phyloP scores from a whole-genome alignment of 176 grass and related monocot species.

The Oryza nivara region DNA sequence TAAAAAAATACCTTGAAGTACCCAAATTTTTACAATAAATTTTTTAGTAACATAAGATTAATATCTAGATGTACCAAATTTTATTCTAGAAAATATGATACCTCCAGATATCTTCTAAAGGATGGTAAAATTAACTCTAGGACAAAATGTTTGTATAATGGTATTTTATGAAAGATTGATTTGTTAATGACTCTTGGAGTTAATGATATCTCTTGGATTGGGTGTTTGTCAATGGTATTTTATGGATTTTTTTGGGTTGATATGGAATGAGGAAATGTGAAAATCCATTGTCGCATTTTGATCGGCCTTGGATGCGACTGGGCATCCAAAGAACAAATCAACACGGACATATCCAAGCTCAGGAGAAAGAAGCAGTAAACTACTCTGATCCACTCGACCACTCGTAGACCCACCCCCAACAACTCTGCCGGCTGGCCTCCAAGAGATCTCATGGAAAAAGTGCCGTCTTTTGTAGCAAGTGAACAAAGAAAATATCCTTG shows the following conservation, averaged over 20 bases:
- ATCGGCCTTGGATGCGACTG: conserved; percentile 19
- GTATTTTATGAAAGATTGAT: too few relatives aligned
- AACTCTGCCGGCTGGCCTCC: background rate
- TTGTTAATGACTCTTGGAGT: too few relatives aligned
- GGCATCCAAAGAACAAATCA: conserved; percentile 33
- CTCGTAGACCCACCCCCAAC: background rate
- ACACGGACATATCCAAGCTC: background rate
- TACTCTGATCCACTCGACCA: background rate
- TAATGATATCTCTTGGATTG: too few relatives aligned
- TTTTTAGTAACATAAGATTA: too few relatives aligned
- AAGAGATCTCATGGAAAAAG: conserved; percentile 6
- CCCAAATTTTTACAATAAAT: too few relatives aligned
- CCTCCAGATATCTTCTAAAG: too few relatives aligned
- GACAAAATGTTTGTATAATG: too few relatives aligned
- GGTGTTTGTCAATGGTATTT: too few relatives aligned
- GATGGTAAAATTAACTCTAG: too few relatives aligned
- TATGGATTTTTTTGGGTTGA: background rate
- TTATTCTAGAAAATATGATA: too few relatives aligned
- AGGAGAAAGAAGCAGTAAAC: background rate
- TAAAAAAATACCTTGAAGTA: too few relatives aligned
- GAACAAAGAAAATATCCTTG: background rate
- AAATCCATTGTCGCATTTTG: background rate
- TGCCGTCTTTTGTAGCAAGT: background rate
- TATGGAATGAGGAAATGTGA: conserved; percentile 6
- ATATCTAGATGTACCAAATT: too few relatives aligned